Percentiles rank a stretch among this genome's conserved stretches.
These are phyloP conservation scores for Clavispora fructus DNA, from an alignment of 805 yeast genomes.

Conservation along the genomic window DNA sequence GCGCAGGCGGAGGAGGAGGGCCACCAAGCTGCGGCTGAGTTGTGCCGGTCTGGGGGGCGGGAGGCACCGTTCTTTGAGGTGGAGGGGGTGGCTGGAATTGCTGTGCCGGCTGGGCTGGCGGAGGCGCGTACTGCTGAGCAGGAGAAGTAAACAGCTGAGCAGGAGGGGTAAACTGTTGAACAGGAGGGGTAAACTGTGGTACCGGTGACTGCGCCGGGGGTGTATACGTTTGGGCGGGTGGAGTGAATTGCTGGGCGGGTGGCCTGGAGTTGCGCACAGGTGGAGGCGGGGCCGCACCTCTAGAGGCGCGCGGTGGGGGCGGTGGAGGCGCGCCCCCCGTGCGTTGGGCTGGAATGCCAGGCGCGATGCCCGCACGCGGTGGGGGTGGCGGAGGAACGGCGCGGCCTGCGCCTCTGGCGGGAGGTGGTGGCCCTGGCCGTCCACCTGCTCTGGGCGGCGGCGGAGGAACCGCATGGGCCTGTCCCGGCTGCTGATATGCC, in stretches of 20 bases:
- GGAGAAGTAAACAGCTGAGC: slow-evolving; percentile 2
- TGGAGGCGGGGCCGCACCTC: background rate
- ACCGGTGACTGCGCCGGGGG: slow-evolving; percentile 4
- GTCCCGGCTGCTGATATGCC: slow-evolving; percentile 2
- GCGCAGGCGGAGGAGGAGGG: slow-evolving; percentile 13
- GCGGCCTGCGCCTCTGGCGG: slow-evolving; percentile 15
- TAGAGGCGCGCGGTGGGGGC: slow-evolving; percentile 4
- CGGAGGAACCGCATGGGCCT: background rate
- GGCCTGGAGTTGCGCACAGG: background rate
- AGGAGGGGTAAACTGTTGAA: slow-evolving; percentile 1
- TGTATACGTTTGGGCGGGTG: too few species aligned
- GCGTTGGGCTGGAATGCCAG: background rate
- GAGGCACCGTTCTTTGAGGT: slow-evolving; percentile 6
- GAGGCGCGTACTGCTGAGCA: slow-evolving; percentile 1
- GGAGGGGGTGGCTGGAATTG: slow-evolving; percentile 14
- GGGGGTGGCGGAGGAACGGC: slow-evolving; percentile 14
- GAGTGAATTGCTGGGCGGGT: slow-evolving; percentile 1
- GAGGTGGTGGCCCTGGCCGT: slow-evolving; percentile 13
- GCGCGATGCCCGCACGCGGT: background rate
- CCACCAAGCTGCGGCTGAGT: background rate
- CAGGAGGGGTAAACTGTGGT: slow-evolving; percentile 2
- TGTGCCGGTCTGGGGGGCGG: slow-evolving; percentile 9
- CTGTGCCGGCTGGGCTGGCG: slow-evolving; percentile 3
- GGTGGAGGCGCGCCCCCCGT: slow-evolving; percentile 8
- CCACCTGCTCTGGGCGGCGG: slow-evolving; percentile 5